A percentile compares a stretch with the other conserved stretches of the same genome.
Conservation (phyloP, 2,329 filamentous ascomycete species). For the Colletotrichum sp. region DNA sequence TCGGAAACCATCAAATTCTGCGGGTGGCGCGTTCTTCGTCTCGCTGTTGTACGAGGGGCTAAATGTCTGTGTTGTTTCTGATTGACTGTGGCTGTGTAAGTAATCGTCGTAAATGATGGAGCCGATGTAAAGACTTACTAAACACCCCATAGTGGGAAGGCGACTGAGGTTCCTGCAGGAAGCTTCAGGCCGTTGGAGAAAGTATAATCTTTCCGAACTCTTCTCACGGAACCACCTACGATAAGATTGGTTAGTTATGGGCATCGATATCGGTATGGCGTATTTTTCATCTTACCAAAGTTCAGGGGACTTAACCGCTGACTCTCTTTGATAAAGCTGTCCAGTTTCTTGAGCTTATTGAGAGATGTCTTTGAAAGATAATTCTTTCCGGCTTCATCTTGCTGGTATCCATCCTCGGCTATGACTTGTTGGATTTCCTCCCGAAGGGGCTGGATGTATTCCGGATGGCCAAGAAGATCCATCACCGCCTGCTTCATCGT, state of each 20-base stretch:
- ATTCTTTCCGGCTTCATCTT: background rate
- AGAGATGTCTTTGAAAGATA: slow-evolving; percentile 34
- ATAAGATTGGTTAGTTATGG: background rate
- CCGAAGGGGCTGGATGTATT: slow-evolving; percentile 44
- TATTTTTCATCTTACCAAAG: background rate
- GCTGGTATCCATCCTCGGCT: slow-evolving; percentile 34
- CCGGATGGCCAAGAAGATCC: slow-evolving; percentile 41
- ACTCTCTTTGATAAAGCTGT: slow-evolving; percentile 45
- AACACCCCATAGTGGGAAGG: slow-evolving; percentile 27
- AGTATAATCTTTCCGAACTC: slow-evolving; percentile 40
- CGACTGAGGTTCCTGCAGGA: slow-evolving; percentile 28
- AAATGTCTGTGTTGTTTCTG: slow-evolving; percentile 11
- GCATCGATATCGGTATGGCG: too few species aligned
- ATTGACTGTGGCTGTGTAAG: background rate
- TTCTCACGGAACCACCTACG: slow-evolving; percentile 40
- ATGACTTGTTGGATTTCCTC: slow-evolving; percentile 44
- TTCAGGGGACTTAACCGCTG: slow-evolving; percentile 34
- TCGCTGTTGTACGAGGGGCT: slow-evolving; percentile 22
- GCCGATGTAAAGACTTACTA: background rate
- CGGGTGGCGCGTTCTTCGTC: slow-evolving; percentile 18
- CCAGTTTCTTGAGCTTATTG: slow-evolving; percentile 42
- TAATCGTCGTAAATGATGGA: background rate
- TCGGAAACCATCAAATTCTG: slow-evolving; percentile 27
- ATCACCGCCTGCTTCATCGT: slow-evolving; percentile 33
- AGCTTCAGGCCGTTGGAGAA: slow-evolving; percentile 37